These are phyloP conservation scores for Harrya chromipes DNA, from an alignment of 768 basidiomycete genomes.

Conservation along the genomic window DNA sequence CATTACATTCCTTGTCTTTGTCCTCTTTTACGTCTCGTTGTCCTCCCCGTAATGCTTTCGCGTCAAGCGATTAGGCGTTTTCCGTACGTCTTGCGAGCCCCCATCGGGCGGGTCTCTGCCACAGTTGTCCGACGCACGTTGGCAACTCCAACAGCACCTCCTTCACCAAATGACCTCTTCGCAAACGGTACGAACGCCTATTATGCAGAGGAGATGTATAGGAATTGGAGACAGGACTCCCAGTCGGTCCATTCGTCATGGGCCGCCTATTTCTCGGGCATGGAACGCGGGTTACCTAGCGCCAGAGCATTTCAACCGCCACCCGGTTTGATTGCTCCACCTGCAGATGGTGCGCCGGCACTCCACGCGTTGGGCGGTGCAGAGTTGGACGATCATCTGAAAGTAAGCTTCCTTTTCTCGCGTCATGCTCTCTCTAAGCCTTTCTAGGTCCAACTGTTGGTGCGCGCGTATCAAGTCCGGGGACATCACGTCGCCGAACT, in stretches of 20 bases:
- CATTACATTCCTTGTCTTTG: not conserved
- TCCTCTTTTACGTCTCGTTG: not conserved
- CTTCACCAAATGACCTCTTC: conserved; percentile 80
- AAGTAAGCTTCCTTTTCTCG: conserved; percentile 47
- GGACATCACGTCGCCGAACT: conserved; percentile 96
- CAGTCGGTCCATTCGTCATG: conserved; percentile 91
- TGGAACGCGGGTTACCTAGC: conserved; percentile 83
- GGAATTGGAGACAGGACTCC: conserved; percentile 86
- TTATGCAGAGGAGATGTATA: conserved; percentile 97
- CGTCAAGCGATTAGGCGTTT: conserved; percentile 38
- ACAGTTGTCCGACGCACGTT: conserved; percentile 32
- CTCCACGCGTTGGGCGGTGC: conserved; percentile 64
- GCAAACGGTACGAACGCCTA: conserved; percentile 94
- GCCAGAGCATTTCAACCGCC: conserved; percentile 83
- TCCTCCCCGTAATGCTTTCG: conserved; percentile 31
- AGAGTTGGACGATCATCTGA: conserved; percentile 91
- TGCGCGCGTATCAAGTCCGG: conserved; percentile 98
- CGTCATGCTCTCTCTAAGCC: conserved; percentile 1
- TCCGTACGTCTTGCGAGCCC: conserved; percentile 27
- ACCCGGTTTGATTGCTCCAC: conserved; percentile 65
- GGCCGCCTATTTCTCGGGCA: conserved; percentile 90
- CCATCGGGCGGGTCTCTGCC: conserved; percentile 16
- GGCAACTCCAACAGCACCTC: conserved; percentile 50
- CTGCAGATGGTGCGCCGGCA: conserved; percentile 78
- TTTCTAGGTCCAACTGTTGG: conserved; percentile 88